Percentiles rank a stretch among this genome's conserved stretches.
phyloP scores from a whole-genome alignment of 1,139 yeast genomes.

The Candida glucosophila region DNA sequence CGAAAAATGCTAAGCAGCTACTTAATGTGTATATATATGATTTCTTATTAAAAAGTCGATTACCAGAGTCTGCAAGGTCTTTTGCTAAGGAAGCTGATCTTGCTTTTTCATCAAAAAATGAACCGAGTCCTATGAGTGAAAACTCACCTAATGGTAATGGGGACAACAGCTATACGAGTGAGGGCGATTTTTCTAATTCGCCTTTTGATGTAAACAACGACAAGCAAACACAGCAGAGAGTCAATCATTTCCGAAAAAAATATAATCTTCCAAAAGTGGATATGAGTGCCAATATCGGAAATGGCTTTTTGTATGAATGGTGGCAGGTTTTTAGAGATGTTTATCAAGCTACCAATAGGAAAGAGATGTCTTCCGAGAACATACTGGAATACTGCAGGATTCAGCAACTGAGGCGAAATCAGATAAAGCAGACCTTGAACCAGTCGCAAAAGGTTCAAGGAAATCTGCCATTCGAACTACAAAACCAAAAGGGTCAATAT shows the following conservation, averaged over 20 bases:
- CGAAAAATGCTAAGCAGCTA: slow-evolving; percentile 54
- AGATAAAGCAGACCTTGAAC: too few species aligned
- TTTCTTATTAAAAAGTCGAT: slow-evolving; percentile 66
- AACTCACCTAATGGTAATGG: slow-evolving; percentile 4
- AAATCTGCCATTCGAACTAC: too few species aligned
- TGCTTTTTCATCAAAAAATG: slow-evolving; percentile 14
- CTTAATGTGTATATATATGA: slow-evolving; percentile 84
- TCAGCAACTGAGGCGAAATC: slow-evolving; percentile 57
- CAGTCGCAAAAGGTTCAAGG: too few species aligned
- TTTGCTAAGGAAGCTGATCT: slow-evolving; percentile 69
- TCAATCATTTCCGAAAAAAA: slow-evolving; percentile 18
- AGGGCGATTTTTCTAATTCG: slow-evolving; percentile 2
- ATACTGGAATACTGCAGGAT: slow-evolving; percentile 67
- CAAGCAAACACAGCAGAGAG: slow-evolving; percentile 1
- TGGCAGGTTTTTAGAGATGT: slow-evolving; percentile 97
- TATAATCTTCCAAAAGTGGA: slow-evolving; percentile 41
- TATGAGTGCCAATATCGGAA: slow-evolving; percentile 70
- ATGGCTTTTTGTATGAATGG: slow-evolving; percentile 87
- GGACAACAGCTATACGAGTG: slow-evolving; percentile 1
- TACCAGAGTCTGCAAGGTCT: slow-evolving; percentile 61
- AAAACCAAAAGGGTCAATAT: too few species aligned
- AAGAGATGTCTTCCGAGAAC: slow-evolving; percentile 51
- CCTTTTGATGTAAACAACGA: slow-evolving; percentile 8
- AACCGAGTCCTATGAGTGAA: slow-evolving; percentile 3
- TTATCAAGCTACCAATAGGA: slow-evolving; percentile 64